These are phyloP conservation scores for Lipomyces yamadae DNA, from an alignment of 805 yeast genomes.

Conservation along the genomic window DNA sequence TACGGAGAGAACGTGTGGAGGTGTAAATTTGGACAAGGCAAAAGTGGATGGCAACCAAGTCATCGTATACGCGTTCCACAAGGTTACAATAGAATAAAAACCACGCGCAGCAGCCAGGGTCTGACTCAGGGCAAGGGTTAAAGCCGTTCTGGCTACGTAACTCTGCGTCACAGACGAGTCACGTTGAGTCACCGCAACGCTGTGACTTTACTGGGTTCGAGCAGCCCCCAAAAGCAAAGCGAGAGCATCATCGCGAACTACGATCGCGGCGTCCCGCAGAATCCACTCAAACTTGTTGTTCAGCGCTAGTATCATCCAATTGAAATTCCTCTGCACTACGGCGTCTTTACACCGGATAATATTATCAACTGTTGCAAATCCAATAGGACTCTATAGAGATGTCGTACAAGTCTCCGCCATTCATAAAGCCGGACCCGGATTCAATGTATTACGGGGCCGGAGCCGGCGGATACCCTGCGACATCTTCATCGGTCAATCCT, in stretches of 20 bases:
- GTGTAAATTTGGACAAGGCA: too few species aligned
- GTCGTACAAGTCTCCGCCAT: slow-evolving; percentile 35
- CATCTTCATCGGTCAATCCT: slow-evolving; percentile 12
- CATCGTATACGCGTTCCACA: too few species aligned
- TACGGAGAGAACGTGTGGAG: too few species aligned
- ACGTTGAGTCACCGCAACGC: not conserved
- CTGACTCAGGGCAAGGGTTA: not conserved
- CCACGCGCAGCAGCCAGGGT: too few species aligned
- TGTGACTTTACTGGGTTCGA: not conserved
- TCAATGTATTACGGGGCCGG: slow-evolving; percentile 1
- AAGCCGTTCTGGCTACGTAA: not conserved
- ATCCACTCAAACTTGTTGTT: not conserved
- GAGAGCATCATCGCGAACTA: slow-evolving; percentile 1
- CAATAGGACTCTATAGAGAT: slow-evolving; percentile 12
- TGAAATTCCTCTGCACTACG: not conserved
- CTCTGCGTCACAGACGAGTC: not conserved
- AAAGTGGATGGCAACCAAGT: too few species aligned
- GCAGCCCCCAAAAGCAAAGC: not conserved
- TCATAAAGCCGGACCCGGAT: slow-evolving; percentile 37
- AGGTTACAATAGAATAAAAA: too few species aligned
- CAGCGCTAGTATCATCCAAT: not conserved
- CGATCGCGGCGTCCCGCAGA: not conserved
- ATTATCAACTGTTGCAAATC: not conserved
- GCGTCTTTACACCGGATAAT: not conserved
- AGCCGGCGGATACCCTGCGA: slow-evolving; percentile 3